A percentile compares a stretch with the other conserved stretches of the same genome.
These are phyloP conservation scores for Cyclotella distinguenda DNA, from an alignment of 108 stramenopile species.

Conservation along the genomic window DNA sequence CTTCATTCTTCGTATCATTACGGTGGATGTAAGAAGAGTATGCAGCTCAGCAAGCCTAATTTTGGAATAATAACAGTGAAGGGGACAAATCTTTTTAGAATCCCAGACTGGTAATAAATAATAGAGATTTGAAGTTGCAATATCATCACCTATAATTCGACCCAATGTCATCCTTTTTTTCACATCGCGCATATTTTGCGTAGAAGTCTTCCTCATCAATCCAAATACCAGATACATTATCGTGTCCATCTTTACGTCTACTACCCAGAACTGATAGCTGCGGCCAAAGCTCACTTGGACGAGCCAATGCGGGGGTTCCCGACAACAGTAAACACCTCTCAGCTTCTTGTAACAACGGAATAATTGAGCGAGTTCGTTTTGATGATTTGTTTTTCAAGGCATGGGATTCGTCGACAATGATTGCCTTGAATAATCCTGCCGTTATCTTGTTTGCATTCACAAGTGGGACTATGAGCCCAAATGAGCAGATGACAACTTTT, in stretches of 20 bases:
- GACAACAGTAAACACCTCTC: conserved; percentile 84
- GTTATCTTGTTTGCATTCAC: conserved; percentile 45
- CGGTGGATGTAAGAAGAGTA: conserved; percentile 84
- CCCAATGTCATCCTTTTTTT: conserved; percentile 21
- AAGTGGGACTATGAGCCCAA: conserved; percentile 72
- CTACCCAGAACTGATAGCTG: conserved; percentile 86
- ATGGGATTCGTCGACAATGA: conserved; percentile 96
- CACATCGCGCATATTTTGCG: conserved; percentile 73
- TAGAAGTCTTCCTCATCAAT: conserved; percentile 71
- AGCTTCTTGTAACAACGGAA: conserved; percentile 80
- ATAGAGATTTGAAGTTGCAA: neutral
- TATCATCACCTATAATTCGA: conserved; percentile 19
- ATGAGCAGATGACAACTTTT: conserved; percentile 81
- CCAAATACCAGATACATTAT: conserved; percentile 57
- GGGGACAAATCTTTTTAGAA: neutral
- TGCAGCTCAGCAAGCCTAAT: conserved; percentile 84
- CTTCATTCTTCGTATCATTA: conserved; percentile 97
- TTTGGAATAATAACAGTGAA: neutral
- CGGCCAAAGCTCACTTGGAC: conserved; percentile 93
- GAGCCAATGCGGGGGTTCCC: conserved; percentile 95
- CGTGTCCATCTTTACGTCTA: conserved; percentile 22
- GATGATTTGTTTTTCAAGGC: conserved; percentile 88
- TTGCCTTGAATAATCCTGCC: conserved; percentile 76
- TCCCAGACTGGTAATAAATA: neutral
- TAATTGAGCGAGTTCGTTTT: conserved; percentile 74